These are phyloP conservation scores for Cryptococcus sp. DNA, from an alignment of 1,284 basidiomycete genomes.

Conservation along the genomic window DNA sequence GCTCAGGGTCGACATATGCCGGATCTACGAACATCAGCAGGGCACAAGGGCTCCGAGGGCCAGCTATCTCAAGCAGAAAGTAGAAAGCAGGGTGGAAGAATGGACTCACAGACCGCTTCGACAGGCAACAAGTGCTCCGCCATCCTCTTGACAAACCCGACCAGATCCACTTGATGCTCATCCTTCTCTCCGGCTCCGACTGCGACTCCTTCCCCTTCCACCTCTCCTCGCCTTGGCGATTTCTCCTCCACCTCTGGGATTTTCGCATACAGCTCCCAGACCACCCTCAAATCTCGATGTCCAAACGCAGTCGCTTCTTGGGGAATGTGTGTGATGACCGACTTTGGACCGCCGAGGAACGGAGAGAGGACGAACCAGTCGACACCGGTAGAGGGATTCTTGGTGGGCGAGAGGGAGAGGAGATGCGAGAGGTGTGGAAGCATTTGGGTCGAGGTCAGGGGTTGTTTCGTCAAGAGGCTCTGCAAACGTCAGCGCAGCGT, in stretches of 20 bases:
- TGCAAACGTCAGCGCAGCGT: neutral
- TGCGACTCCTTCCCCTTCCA: too few species aligned
- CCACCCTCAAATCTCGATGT: conserved; percentile 16
- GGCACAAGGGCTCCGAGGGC: neutral
- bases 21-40: conserved; percentile 6
- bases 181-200: neutral
- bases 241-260: neutral
- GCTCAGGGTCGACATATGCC: conserved; percentile 15
- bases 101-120: conserved; percentile 14
- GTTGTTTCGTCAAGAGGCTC: conserved; percentile 3
- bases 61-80: too few species aligned
- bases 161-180: conserved; percentile 4
- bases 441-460: neutral
- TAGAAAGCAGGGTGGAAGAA: neutral
- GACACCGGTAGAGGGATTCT: conserved; percentile 8
- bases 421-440: conserved; percentile 10
- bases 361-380: conserved; percentile 20
- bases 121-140: conserved; percentile 3
- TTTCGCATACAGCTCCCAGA: conserved; percentile 20
- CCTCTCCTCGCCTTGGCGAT: too few species aligned
- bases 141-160: conserved; percentile 13
- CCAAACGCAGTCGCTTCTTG: conserved; percentile 7
- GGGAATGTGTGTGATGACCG: conserved; percentile 1
- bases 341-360: conserved; percentile 13
- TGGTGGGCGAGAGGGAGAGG: conserved; percentile 9